Evolutionary conservation across 768 basidiomycete genomes (phyloP), one percentile per base, ranked within the genome.

Genomic region (Gloeopeniophorella convolvens): DNA sequence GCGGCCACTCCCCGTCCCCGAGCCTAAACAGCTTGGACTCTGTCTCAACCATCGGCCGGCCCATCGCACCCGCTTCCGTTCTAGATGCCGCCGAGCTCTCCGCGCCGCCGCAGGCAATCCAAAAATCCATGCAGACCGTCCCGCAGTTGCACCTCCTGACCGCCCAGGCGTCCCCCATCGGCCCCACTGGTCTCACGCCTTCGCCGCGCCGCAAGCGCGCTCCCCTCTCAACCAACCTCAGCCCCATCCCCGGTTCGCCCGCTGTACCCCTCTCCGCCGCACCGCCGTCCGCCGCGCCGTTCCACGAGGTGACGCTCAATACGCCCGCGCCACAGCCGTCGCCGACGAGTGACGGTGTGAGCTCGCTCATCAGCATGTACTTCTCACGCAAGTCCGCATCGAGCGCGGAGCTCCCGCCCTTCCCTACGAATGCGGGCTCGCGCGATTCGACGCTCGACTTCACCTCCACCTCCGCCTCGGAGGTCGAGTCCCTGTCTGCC

Each of bases 291-390:
- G 20, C 12, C 35, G 32, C 24, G 13, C 34, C 46, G 11, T 16
- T 42, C 41, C 23, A 42, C 6, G 46, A 48, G 41, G 46, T 43
- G 30, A 45, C 45, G 24, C 24, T 42, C n/a, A 34, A 20, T 26
- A 42, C 46, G 12, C 26, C 41, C 16, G 15, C 26, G 3, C 1
- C 27, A 10, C 11, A 21, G 21, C 5, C 6, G 9, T 21, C 51
- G 18, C 31, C 40, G 7, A 20, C 20, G 12, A 23, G 2, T 30
- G 48, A 51, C 7, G 51, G 50, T 34, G 43, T 50, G 34, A 53
- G 65, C 54, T 65, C 64, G 12, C 33, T 66, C 27, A 51, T 65
- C 43, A 62, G 55, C 53, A 62, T 65, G 64, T 65, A 64, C 53
- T 47, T 59, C 20, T 62, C 59, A 6, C 55, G 54, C 11, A 36